Evolutionary conservation across 2,329 filamentous ascomycete species (phyloP), one percentile per base, ranked within the genome.

Genomic region (Dothideomycetes sp.): DNA sequence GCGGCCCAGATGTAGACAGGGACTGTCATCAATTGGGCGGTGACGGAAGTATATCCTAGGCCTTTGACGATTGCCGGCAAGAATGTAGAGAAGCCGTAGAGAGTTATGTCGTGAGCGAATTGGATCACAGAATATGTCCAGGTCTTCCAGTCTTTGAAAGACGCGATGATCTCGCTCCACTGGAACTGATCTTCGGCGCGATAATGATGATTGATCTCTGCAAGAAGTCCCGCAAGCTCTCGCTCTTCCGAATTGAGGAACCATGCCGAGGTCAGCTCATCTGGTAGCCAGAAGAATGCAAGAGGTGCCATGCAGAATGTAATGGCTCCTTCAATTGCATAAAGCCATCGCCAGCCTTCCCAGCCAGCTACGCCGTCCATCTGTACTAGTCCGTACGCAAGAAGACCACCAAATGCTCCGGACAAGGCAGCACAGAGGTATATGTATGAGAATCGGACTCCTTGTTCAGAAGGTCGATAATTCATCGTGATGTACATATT

Each of bases 81-180:
- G 53, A 88, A 88, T 0, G 81, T 86, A 36, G 77, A 81, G 57
- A 78, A 87, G 4, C 82, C 81, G 52, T 88, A 88, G 0, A 88
- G 67, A 75, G 87, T 82, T 1, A 79, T 84, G 51, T 86, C 81
- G 12, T 72, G 41, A 4, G 81, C 80, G 52, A 87, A 87, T 55
- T 85, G 80, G 4, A 68, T 80, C 29, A 76, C 57, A 46, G 71
- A 79, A 54, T 86, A 86, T 1, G 70, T 61, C 69, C 78, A 85
- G 17, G 84, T 74, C 55, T 82, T 86, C 81, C 81, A 86, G 58
- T 89, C 84, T 46, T 66, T 70, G 44, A 84, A 75, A 0, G 78
- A 81, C 40, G 72, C 73, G 46, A 69, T 62, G 52, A 84, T 79
- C 51, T 88, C 83, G 7, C 61, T 56, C 60, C 71, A 75, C 47